Base-by-base conservation (phyloP, 164 flowering plant species). In the Berberis thunbergii region DNA sequence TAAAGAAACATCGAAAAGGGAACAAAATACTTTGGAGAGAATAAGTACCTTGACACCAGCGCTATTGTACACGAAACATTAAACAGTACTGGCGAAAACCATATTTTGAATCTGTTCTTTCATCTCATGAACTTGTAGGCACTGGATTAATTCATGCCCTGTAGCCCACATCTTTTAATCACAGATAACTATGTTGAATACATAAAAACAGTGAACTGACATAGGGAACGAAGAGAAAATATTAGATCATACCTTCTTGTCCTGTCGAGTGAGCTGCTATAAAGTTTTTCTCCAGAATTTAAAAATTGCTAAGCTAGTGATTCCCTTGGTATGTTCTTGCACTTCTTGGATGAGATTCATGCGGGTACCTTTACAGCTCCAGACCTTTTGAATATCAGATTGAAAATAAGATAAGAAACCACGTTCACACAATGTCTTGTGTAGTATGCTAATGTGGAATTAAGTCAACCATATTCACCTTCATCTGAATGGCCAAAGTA, bases 401-500 rank as follows among this genome's bases (percentile, higher is more conserved):
- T 38, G 48, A 57, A 13, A 59, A 48, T 12, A 4, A 49, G 3
- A 12, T 64, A 39, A 62, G 49, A 49, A 41, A n/a, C 26, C 41
- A 26, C 26, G 26, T 26, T 26, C 26, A 26, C 26, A 26, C 26
- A 26, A 26, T 26, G 0, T 26, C 26, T 26, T 26, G 26, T 26
- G 26, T 26, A 26, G 26, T 26, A 26, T 26, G 26, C 26, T 26
- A 26, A 26, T 26, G 26, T 26, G 26, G 26, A 26, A 26, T 26
- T 26, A 26, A 26, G 26, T 26, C 42, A 57, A 62, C n/a, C 38
- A 13, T 53, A 11, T 48, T 54, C 44, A 88, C 96, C 85, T 87
- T 89, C 54, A 89, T 89, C 93, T 60, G 91, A 76, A 73, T 86
- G 96, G 54, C 96, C 93, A 46, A 91, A 86, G 71, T 83, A 84